phyloP scores from a whole-genome alignment of 2,329 filamentous ascomycete species.

The Verticillium longisporum region DNA sequence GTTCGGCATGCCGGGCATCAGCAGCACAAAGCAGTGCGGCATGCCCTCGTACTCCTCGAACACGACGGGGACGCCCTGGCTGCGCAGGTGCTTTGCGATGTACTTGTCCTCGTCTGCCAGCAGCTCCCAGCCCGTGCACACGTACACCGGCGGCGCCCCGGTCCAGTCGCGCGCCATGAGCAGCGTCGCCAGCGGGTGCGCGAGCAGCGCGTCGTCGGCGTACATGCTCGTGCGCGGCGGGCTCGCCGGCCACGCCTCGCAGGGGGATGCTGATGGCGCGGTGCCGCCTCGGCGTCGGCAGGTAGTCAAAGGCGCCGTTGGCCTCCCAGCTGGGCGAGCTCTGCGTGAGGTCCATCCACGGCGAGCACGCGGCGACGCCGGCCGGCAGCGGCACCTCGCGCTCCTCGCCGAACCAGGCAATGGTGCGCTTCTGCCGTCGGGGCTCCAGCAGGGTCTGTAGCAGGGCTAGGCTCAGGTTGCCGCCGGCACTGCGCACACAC shows the following conservation, averaged over 20 bases:
- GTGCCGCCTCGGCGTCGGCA: conserved; percentile 37
- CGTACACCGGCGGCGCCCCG: conserved; percentile 57
- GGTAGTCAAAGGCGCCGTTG: conserved; percentile 56
- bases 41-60: conserved; percentile 74
- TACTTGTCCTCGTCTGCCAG: conserved; percentile 61
- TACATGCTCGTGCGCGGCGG: conserved; percentile 50
- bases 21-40: conserved; percentile 66
- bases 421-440: conserved; percentile 31
- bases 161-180: conserved; percentile 54
- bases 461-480: conserved; percentile 60
- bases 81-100: conserved; percentile 47
- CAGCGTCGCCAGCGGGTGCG: conserved; percentile 64
- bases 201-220: conserved; percentile 42
- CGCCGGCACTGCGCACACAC: conserved; percentile 54
- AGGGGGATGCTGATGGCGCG: conserved; percentile 27
- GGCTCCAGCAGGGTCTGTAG: conserved; percentile 64
- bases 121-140: conserved; percentile 65
- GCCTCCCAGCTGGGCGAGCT: conserved; percentile 48
- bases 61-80: conserved; percentile 52
- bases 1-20: conserved; percentile 41
- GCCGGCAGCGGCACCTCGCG: conserved; percentile 60
- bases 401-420: conserved; percentile 54
- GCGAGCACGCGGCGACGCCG: conserved; percentile 54
- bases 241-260: conserved; percentile 49
- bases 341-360: conserved; percentile 67